These are phyloP conservation scores for Saccharomycopsis hybrid DNA, from an alignment of 1,139 yeast species.

Conservation along the genomic window DNA sequence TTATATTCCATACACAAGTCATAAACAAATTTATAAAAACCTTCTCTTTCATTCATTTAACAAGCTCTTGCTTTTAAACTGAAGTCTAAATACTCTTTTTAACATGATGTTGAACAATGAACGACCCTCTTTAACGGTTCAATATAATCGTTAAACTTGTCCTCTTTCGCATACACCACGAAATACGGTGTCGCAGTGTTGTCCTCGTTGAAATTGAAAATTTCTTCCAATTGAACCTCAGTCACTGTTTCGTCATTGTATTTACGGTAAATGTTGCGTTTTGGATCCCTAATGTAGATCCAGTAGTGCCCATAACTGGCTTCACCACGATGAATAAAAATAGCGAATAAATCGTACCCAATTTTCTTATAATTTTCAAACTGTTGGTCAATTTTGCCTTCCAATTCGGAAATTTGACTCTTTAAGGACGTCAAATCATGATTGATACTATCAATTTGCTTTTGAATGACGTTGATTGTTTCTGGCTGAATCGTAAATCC, in stretches of 20 bases:
- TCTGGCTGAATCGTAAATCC: constrained; percentile 29
- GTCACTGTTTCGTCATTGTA: constrained; percentile 89
- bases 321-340: constrained; percentile 92
- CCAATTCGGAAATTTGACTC: constrained; percentile 38
- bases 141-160: constrained; percentile 48
- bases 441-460: constrained; percentile 27
- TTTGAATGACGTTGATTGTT: constrained; percentile 35
- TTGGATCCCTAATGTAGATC: constrained; percentile 85
- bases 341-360: constrained; percentile 82
- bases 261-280: constrained; percentile 64
- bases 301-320: constrained; percentile 97
- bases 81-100: background rate
- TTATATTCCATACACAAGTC: too few species aligned
- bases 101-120: background rate
- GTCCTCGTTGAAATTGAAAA: constrained; percentile 58
- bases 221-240: constrained; percentile 70
- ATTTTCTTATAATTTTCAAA: constrained; percentile 51
- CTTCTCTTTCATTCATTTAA: too few species aligned
- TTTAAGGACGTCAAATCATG: constrained; percentile 34
- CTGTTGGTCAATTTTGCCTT: constrained; percentile 46
- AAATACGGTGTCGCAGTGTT: constrained; percentile 93
- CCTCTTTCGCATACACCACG: constrained; percentile 73
- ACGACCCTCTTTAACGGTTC: constrained; percentile 49
- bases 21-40: too few species aligned
- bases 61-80: too few species aligned